phyloP scores from a whole-genome alignment of 2,329 filamentous ascomycete genomes.

The Fusarium penzigii region DNA sequence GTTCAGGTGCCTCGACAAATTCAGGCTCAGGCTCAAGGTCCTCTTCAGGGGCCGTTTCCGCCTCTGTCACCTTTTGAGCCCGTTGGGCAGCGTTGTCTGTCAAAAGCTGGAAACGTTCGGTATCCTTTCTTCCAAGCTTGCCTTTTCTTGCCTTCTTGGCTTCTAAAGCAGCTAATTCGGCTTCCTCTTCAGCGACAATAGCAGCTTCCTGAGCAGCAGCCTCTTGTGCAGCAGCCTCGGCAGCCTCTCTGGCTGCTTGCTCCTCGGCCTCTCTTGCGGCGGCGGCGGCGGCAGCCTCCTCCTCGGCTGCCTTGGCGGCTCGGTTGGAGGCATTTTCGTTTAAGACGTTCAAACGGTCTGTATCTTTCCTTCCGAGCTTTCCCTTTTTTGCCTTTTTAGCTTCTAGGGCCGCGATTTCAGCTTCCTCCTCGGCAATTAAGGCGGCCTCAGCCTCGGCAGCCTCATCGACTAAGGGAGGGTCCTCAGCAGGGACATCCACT shows the following conservation, averaged over 20 bases:
- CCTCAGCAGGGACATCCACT: background rate
- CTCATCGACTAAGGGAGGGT: background rate
- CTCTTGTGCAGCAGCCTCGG: slow-evolving; percentile 9
- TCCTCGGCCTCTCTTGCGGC: slow-evolving; percentile 13
- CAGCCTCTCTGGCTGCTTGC: slow-evolving; percentile 10
- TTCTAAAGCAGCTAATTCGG: slow-evolving; percentile 39
- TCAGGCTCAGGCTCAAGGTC: no score
- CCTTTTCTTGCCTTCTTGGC: slow-evolving; percentile 48
- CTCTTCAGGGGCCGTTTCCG: background rate
- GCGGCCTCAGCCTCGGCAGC: slow-evolving; percentile 17
- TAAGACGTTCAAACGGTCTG: slow-evolving; percentile 20
- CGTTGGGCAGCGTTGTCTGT: slow-evolving; percentile 34
- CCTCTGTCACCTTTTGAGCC: slow-evolving; percentile 10
- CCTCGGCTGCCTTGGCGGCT: slow-evolving; percentile 27
- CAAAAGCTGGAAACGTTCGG: slow-evolving; percentile 44
- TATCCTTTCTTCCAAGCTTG: slow-evolving; percentile 45
- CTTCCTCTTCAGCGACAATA: slow-evolving; percentile 32
- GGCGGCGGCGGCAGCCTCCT: slow-evolving; percentile 3
- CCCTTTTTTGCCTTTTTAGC: slow-evolving; percentile 25
- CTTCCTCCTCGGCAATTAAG: slow-evolving; percentile 31
- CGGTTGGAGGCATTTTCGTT: slow-evolving; percentile 19
- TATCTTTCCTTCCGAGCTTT: slow-evolving; percentile 24
- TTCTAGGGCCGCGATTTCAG: slow-evolving; percentile 13
- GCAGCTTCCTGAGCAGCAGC: slow-evolving; percentile 1
- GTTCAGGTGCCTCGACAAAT: slow-evolving; percentile 2